Evolutionary conservation across 805 yeast species (phyloP), one percentile per base, ranked within the genome.

Genomic region (Metschnikowia peoriensis): DNA sequence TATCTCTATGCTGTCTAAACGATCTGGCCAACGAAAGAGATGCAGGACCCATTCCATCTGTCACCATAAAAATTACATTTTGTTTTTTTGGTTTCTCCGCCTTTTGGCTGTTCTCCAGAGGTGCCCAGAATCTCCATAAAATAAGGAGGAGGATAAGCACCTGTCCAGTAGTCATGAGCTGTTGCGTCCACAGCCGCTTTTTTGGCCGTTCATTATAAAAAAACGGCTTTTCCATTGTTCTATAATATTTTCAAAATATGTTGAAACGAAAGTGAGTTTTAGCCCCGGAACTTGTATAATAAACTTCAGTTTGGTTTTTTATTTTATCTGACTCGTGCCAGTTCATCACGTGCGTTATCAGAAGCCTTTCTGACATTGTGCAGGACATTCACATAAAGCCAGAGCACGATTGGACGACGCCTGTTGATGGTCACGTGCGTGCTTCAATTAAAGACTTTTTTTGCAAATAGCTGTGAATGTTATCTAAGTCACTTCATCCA

Each of bases 11-110:
- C 65, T 90, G 96, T 53, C 79, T 79, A 72, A 81, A 91, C 22
- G 88, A 82, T 55, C 97, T 79, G 1, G 97, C 84, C 66, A 90
- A 70, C 2, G 94, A 85, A 52, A 90, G 70, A 1, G 96, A 86
- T 0, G 96, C 86, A 3, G 97, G 97, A 0, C 97, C 97, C 86
- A 90, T 89, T n/a, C 97, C 97, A 68, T 90, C 97, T 3, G 96
- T 85, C 34, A 90, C 96, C 81, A 90, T 84, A 74, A 90, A 89
- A 48, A 90, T 86, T 51, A 91, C 79, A 62, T 90, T 90, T 63
- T 82, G 85, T 75, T 88, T 88, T 53, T 47, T 34, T n/a, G 58
- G 60, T 14, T 40, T 43, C 1, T 39, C 17, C 7, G 38, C 11
- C 8, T 15, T 17, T 16, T 40, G 12, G 28, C 32, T 32, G 28